Conservation (phyloP, 345 rosid genomes). For the Boechera retrofracta region DNA sequence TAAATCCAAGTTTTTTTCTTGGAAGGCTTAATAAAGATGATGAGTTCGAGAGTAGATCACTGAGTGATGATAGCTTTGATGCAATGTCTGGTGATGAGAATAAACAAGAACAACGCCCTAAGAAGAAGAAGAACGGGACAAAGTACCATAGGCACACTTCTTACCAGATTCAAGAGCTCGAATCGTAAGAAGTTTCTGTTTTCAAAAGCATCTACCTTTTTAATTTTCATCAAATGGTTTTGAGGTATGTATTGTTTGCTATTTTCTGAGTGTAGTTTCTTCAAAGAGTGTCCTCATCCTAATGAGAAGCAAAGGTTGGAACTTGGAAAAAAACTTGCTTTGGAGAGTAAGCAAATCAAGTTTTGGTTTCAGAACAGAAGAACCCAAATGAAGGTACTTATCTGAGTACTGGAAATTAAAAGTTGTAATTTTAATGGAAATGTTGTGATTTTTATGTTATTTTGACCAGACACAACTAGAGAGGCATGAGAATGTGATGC, state of each 20-base stretch:
- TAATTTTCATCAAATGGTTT: not conserved
- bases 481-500: slow-evolving; percentile 65
- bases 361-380: slow-evolving; percentile 86
- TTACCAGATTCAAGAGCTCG: slow-evolving; percentile 78
- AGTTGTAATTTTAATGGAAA: not conserved
- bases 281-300: slow-evolving; percentile 74
- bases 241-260: not conserved
- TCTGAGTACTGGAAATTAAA: not conserved
- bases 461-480: slow-evolving; percentile 69
- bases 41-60: slow-evolving; percentile 62
- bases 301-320: slow-evolving; percentile 69
- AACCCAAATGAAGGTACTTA: slow-evolving; percentile 76
- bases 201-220: not conserved
- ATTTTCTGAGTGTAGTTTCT: slow-evolving; percentile 49
- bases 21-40: slow-evolving; percentile 53
- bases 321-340: slow-evolving; percentile 59
- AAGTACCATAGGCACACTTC: slow-evolving; percentile 80
- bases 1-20: slow-evolving; percentile 51
- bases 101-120: slow-evolving; percentile 50
- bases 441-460: not conserved
- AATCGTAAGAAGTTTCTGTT: slow-evolving; percentile 51
- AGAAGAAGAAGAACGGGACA: slow-evolving; percentile 44
- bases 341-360: slow-evolving; percentile 67
- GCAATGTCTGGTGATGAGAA: slow-evolving; percentile 66
- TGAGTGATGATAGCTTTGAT: slow-evolving; percentile 63